Percentiles rank a stretch among this genome's conserved stretches.
These are phyloP conservation scores for Nepenthes gracilis DNA, from an alignment of 148 eudicot species.

Conservation along the genomic window DNA sequence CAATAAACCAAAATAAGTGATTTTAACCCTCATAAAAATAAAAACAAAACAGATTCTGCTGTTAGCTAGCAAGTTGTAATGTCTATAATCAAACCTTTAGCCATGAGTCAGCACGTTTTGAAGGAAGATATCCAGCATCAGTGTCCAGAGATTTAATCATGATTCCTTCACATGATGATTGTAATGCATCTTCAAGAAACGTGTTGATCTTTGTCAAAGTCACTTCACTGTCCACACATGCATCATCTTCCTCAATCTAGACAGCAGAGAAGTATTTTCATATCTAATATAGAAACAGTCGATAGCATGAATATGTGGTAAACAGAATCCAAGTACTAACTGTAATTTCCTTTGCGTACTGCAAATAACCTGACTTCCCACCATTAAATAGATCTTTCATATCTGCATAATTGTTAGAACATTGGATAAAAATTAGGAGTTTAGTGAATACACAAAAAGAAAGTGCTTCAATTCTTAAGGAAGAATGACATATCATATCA, in stretches of 20 bases:
- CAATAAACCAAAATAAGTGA: too few species aligned
- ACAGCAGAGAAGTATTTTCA: conserved; percentile 5
- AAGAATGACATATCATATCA: not conserved
- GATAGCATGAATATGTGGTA: conserved; percentile 4
- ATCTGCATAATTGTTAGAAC: conserved; percentile 30
- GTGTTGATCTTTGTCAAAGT: conserved; percentile 45
- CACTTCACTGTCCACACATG: conserved; percentile 53
- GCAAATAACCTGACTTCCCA: conserved; percentile 61
- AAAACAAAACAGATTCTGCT: not conserved
- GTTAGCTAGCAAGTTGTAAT: not conserved
- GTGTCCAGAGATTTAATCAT: conserved; percentile 89
- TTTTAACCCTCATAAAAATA: not conserved
- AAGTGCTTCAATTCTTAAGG: not conserved
- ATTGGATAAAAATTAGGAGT: not conserved
- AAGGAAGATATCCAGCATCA: conserved; percentile 83
- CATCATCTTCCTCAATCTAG: conserved; percentile 79
- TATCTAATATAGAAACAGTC: conserved; percentile 1
- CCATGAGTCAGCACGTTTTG: conserved; percentile 95
- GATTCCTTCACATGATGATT: conserved; percentile 90
- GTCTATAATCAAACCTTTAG: conserved; percentile 46
- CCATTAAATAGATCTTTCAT: conserved; percentile 52
- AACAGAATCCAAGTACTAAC: conserved; percentile 29
- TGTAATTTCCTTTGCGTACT: conserved; percentile 68
- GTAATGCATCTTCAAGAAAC: conserved; percentile 71
- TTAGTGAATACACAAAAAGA: not conserved